Evolutionary conservation across 768 basidiomycete species (phyloP).

Genomic region (Boletus edulis): DNA sequence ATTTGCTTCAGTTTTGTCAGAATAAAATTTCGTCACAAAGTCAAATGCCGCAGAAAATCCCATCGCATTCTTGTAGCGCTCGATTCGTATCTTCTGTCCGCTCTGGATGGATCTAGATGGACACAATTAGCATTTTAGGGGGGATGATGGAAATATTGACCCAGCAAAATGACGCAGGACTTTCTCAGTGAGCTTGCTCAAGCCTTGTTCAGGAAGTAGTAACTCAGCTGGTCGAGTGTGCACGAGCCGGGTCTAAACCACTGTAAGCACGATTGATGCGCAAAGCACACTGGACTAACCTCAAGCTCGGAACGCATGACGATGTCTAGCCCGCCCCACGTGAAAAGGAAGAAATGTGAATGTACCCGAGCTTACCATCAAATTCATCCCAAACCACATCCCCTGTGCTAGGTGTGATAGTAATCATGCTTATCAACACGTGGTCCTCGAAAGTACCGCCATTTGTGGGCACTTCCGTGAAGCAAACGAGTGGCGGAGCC

Average conservation of each 20-base stretch:
- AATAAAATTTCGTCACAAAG: slow-evolving; percentile 63
- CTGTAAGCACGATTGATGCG: neutral
- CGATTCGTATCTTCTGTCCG: slow-evolving; percentile 54
- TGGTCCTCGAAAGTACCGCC: slow-evolving; percentile 22
- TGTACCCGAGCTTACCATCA: slow-evolving; percentile 47
- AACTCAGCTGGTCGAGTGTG: slow-evolving; percentile 85
- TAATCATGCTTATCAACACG: slow-evolving; percentile 67
- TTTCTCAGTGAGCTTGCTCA: slow-evolving; percentile 72
- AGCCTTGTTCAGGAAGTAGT: slow-evolving; percentile 54
- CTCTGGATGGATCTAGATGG: slow-evolving; percentile 35
- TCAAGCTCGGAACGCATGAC: slow-evolving; percentile 88
- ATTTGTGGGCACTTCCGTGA: slow-evolving; percentile 50
- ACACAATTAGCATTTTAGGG: slow-evolving; percentile 7
- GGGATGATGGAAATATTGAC: slow-evolving; percentile 36
- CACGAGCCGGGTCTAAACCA: slow-evolving; percentile 72
- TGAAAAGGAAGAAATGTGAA: slow-evolving; percentile 2
- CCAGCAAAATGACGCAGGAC: slow-evolving; percentile 70
- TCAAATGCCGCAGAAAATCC: slow-evolving; percentile 70
- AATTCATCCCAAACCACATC: slow-evolving; percentile 95
- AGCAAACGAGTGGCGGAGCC: slow-evolving; percentile 68
- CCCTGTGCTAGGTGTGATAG: slow-evolving; percentile 83
- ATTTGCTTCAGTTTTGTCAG: slow-evolving; percentile 42
- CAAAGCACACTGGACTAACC: slow-evolving; percentile 37
- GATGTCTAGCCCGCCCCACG: slow-evolving; percentile 48
- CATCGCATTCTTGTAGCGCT: slow-evolving; percentile 54